Evolutionary conservation across 2,329 filamentous ascomycete species (phyloP).

Genomic region (Arachnopeziza araneosa): DNA sequence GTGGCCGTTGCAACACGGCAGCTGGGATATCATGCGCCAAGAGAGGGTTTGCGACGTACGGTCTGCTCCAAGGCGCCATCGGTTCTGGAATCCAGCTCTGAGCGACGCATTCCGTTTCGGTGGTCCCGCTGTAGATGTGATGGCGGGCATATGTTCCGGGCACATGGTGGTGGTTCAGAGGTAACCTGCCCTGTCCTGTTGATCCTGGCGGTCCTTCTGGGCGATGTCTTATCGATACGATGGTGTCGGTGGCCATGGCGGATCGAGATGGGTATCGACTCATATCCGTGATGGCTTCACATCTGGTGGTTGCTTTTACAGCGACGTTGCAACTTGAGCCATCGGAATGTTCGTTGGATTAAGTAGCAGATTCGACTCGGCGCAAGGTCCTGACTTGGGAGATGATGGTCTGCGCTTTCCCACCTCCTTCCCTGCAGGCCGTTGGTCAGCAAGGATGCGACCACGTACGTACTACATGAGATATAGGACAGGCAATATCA

Average conservation of each 20-base stretch:
- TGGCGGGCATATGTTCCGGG: neutral
- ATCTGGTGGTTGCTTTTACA: neutral
- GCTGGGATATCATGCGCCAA: neutral
- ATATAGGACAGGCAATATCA: too few species aligned
- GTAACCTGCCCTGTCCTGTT: neutral
- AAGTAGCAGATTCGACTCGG: neutral
- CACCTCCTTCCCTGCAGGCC: neutral
- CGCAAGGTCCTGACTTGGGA: neutral
- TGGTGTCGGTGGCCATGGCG: neutral
- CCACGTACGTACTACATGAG: neutral
- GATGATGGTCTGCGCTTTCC: neutral
- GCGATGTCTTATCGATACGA: neutral
- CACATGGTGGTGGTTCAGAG: neutral
- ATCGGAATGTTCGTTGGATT: neutral
- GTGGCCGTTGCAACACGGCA: neutral
- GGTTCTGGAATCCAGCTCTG: conserved; percentile 3
- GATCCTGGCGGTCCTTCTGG: neutral
- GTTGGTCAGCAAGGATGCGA: neutral
- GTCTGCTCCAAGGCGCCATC: neutral
- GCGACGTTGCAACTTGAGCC: neutral
- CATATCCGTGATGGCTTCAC: neutral
- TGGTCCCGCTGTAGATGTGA: neutral
- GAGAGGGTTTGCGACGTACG: neutral
- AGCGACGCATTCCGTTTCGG: neutral
- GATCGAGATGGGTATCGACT: too few species aligned